A percentile compares a stretch with the other conserved stretches of the same genome.
These are phyloP conservation scores for Anacardium occidentale DNA, from an alignment of 345 rosid genomes.

Conservation along the genomic window DNA sequence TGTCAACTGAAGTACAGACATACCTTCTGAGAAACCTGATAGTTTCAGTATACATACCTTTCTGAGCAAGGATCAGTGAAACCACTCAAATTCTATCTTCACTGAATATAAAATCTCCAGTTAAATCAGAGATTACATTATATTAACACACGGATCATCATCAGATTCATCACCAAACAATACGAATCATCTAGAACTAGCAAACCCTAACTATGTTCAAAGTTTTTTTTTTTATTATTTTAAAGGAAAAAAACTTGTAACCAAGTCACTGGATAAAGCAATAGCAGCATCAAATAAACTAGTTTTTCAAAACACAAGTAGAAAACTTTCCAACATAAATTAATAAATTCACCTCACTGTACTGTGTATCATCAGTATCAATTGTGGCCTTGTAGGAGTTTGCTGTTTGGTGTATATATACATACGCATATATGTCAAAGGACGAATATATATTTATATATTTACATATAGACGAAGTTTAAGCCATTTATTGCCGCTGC, in stretches of 20 bases:
- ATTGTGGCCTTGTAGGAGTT: background rate
- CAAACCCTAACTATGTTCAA: background rate
- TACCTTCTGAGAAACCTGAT: slow-evolving; percentile 26
- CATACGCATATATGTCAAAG: background rate
- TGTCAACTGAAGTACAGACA: slow-evolving; percentile 35
- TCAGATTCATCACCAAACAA: background rate
- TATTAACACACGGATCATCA: slow-evolving; percentile 8
- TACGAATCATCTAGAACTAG: slow-evolving; percentile 3
- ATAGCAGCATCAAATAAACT: background rate
- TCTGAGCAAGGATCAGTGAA: slow-evolving; percentile 19
- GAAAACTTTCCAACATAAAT: background rate
- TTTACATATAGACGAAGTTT: background rate
- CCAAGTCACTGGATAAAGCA: background rate
- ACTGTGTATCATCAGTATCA: background rate
- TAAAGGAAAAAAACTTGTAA: background rate
- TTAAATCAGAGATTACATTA: slow-evolving; percentile 15
- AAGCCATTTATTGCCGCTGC: slow-evolving; percentile 84
- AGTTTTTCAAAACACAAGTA: background rate
- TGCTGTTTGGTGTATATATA: background rate
- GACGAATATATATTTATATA: background rate
- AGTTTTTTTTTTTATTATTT: background rate
- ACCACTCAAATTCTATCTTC: slow-evolving; percentile 14
- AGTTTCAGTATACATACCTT: slow-evolving; percentile 14
- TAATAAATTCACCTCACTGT: slow-evolving; percentile 9
- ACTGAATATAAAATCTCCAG: slow-evolving; percentile 14